Evolutionary conservation across 2,329 filamentous ascomycete species (phyloP).

Genomic region (Hymenoscyphus albidus): DNA sequence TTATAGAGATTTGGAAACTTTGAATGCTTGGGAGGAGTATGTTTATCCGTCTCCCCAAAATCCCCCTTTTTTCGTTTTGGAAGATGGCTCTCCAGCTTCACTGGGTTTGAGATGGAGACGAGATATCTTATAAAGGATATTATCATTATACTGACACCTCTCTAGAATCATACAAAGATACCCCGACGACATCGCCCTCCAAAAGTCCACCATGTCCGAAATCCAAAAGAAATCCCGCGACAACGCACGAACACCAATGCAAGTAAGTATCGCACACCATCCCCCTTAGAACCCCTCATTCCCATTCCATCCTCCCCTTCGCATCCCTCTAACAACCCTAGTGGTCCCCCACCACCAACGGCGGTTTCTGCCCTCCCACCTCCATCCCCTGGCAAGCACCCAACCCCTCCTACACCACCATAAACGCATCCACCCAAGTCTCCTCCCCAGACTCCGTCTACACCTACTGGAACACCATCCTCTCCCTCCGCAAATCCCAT

Average conservation of each 20-base stretch:
- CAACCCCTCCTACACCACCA: constrained; percentile 56
- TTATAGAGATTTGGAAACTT: constrained; percentile 64
- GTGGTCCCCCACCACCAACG: constrained; percentile 58
- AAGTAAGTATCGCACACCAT: constrained; percentile 13
- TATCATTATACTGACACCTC: not conserved
- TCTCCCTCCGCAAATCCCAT: constrained; percentile 57
- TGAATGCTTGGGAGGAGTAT: constrained; percentile 46
- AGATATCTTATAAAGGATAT: not conserved
- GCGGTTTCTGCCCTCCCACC: constrained; percentile 60
- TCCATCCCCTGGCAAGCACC: constrained; percentile 65
- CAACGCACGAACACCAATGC: constrained; percentile 68
- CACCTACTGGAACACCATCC: constrained; percentile 56
- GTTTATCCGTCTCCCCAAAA: not conserved
- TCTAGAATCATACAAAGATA: constrained; percentile 34
- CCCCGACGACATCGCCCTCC: constrained; percentile 38
- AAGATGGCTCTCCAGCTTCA: not conserved
- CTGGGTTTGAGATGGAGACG: not conserved
- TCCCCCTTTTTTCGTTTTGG: constrained; percentile 12
- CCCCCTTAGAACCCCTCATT: not conserved
- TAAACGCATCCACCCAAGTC: constrained; percentile 59
- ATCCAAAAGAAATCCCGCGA: constrained; percentile 60
- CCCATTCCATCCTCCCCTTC: too few species aligned
- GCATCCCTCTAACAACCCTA: constrained; percentile 32
- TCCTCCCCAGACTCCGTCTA: constrained; percentile 49
- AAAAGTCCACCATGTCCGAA: constrained; percentile 41